Evolutionary conservation across 1,284 basidiomycete genomes (phyloP), one percentile per base, ranked within the genome.

Genomic region (Ustilago sp.): DNA sequence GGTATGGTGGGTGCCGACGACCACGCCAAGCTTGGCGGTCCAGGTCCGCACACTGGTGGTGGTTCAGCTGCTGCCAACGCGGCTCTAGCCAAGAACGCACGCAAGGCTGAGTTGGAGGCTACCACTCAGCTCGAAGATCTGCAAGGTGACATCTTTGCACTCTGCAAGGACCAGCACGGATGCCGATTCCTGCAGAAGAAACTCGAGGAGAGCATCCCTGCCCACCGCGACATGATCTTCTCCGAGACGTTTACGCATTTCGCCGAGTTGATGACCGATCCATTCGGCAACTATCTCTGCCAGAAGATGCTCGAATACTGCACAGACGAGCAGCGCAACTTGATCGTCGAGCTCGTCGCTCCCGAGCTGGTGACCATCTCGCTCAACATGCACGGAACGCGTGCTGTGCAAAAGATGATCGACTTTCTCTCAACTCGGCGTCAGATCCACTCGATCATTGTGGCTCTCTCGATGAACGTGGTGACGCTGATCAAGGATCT

Each of bases 371-470:
- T 99, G 81, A 94, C 93, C 83, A 99, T 99, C 86, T 98, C 95
- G 51, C 89, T 99, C 81, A 99, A 99, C 88, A 99, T 99, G 97
- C 97, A 99, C 87, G 97, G 97, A 47, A 99, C 97, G 43, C 92
- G 97, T 69, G 97, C 97, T 32, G 97, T 99, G 61, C 97, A 99
- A 88, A 99, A 99, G 89, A 99, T 98, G 95, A 98, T 99, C 80
- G 97, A 99, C 88, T 99, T 98, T 88, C 88, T 99, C 48, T 86
- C 84, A 31, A 86, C 83, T 38, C 74, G 80, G 32, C 73, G 79
- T 13, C 94, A 99, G 91, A 98, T 99, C 82, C 93, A 95, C 86
- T 94, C 94, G 53, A 94, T 99, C 88, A 99, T 99, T 85, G 90
- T 95, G 68, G 97, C 97, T 12, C 90, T 99, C 81, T 95, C 94